phyloP scores from a whole-genome alignment of 345 rosid species.

The Gossypium raimondii region DNA sequence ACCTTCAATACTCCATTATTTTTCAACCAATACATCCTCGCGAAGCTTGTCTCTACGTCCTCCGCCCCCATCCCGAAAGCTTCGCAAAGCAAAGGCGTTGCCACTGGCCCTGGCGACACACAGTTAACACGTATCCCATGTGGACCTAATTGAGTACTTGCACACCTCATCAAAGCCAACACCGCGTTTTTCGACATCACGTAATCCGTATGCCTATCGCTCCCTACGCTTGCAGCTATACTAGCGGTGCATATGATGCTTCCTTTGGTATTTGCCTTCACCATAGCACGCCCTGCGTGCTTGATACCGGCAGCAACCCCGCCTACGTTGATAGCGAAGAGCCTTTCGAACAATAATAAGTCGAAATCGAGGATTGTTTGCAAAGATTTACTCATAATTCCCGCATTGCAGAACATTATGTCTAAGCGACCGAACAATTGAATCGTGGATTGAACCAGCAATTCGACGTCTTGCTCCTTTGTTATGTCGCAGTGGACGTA shows the following conservation, averaged over 20 bases:
- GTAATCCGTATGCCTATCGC: constrained; percentile 21
- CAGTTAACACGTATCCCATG: constrained; percentile 30
- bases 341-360: constrained; percentile 2
- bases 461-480: constrained; percentile 24
- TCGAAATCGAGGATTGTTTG: constrained; percentile 24
- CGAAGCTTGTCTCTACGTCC: constrained; percentile 11
- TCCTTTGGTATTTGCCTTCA: constrained; percentile 19
- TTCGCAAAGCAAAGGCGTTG: constrained; percentile 15
- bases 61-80: not conserved
- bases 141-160: constrained; percentile 28
- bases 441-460: constrained; percentile 19
- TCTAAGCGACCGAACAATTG: constrained; percentile 23
- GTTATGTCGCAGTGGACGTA: constrained; percentile 29
- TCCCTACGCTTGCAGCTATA: constrained; percentile 4
- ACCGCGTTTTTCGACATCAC: constrained; percentile 30
- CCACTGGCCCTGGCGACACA: constrained; percentile 25
- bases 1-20: constrained; percentile 12
- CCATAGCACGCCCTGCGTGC: constrained; percentile 33
- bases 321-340: constrained; percentile 23
- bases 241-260: constrained; percentile 35
- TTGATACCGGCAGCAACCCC: constrained; percentile 27
- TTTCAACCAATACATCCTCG: not conserved
- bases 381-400: constrained; percentile 6
- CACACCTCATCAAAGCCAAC: constrained; percentile 27
- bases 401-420: constrained; percentile 34